Base-by-base conservation (phyloP, 257 asterid genomes). In the Rehmannia glutinosa region DNA sequence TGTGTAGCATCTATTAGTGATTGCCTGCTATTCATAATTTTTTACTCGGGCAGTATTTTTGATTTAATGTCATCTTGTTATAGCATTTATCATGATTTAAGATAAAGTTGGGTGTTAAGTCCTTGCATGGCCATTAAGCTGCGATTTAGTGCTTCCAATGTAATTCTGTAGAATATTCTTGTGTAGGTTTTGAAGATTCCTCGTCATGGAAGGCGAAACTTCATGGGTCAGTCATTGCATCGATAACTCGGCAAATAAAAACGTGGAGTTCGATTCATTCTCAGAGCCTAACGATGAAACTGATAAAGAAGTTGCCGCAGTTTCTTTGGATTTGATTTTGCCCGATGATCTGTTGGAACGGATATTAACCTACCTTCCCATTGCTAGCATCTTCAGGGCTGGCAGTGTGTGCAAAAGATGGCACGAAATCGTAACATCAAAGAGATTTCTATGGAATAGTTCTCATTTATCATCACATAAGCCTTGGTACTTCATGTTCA, bases 401-500 rank as follows among this genome's bases (percentile, higher is more conserved):
- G 81, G 95, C 62, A 79, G 77, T 19, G 99, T 91, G 25, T 87
- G 93, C 47, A 91, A 80, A 82, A 82, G 95, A 76, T 94, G 99
- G 99, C 67, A 84, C 0, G 96, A 88, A 63, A 88, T 91, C 41
- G 88, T 94, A 10, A 78, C 67, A 54, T 88, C 97, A 3, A 80
- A 77, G 69, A 81, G 95, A 71, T 94, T 94, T 70, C 63, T 86
- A 3, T 81, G 92, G 88, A 85, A 84, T 66, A 64, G 73, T 64
- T 79, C 91, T 50, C 83, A 68, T 12, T 51, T 71, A 10, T 61
- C 69, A 19, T 19, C 82, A 0, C 85, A 83, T 17, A 88, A 86
- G 77, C 97, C 99, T 1, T 91, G 97, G 97, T 94, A 94, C 75
- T 94, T 91, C 71, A 94, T 94, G 97, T 94, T 94, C 73, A 94